Base-by-base conservation (phyloP, 345 rosid genomes). In the Citrus cavaleriei region DNA sequence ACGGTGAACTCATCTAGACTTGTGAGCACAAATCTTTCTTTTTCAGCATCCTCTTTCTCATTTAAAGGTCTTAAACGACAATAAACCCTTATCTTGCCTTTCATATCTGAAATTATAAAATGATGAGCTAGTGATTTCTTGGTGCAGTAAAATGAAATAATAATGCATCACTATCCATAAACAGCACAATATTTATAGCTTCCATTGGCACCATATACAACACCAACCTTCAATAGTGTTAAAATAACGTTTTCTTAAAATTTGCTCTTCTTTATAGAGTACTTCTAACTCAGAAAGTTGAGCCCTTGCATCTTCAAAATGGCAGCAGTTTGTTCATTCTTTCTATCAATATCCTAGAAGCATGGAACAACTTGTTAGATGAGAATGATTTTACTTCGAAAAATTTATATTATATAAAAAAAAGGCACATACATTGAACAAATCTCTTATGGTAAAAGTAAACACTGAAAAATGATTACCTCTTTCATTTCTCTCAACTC, bases 281-380 rank as follows among this genome's bases (percentile, higher is more conserved):
- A 74, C 79, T 84, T 96, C 99, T 65, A 94, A 83, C 85, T 94
- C 99, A 61, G 93, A 92, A 82, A 96, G 92, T 90, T 92, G 98
- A 78, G 90, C 84, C 70, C 97, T 81, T 96, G 99, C 98, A 90
- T 94, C 89, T 90, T 96, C 87, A 96, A 83, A 84, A 96, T 94
- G 74, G 95, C 88, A 81, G 99, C 98, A 80, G 98, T 96, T 87
- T 93, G 98, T 82, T 96, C 97, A 79, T 96, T 96, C 83, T 96
- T 96, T 84, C 98, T 85, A 81, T 96, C 98, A 77, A 93, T 96
- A 85, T 96, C 99, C 99, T 95, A 74, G 73, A 73, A 81, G 18
- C 66, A 82, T 59, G 77, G 55, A 51, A 79, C 67, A 75, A 69
- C 28, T 38, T 24, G 14, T 66, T 4, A 68, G 64, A 65, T 51